Evolutionary conservation across 2,329 filamentous ascomycete species (phyloP).

Genomic region (Elsinoe necatrix): DNA sequence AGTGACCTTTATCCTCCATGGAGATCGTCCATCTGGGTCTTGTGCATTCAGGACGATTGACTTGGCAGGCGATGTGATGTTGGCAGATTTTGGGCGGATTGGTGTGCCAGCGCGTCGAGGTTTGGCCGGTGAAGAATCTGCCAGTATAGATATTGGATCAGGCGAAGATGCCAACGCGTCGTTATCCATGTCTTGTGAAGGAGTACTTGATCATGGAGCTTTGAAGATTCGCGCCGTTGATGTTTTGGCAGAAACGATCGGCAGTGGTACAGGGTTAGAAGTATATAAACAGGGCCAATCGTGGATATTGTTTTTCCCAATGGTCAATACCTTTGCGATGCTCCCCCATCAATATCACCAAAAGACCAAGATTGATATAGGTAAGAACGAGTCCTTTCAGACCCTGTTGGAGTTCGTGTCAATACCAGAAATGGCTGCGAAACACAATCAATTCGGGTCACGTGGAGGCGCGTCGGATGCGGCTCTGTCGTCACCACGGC

Average conservation of each 20-base stretch:
- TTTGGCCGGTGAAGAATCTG: slow-evolving; percentile 25
- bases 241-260: neutral
- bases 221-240: neutral
- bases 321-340: too few species aligned
- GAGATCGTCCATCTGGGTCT: slow-evolving; percentile 32
- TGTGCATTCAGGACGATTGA: slow-evolving; percentile 39
- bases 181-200: neutral
- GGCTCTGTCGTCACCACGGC: neutral
- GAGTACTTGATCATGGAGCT: neutral
- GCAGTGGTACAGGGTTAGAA: neutral
- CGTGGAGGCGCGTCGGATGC: slow-evolving; percentile 6
- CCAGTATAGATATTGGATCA: slow-evolving; percentile 28
- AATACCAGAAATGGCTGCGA: neutral
- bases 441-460: slow-evolving; percentile 5
- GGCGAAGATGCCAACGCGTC: slow-evolving; percentile 23
- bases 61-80: slow-evolving; percentile 33
- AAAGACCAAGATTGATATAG: too few species aligned
- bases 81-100: slow-evolving; percentile 21
- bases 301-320: neutral
- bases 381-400: neutral
- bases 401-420: neutral
- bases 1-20: slow-evolving; percentile 44
- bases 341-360: too few species aligned
- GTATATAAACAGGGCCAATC: neutral
- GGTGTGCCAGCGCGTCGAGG: neutral